Base-by-base conservation (phyloP, 179 eudicot genomes). In the Beta macrorhiza region DNA sequence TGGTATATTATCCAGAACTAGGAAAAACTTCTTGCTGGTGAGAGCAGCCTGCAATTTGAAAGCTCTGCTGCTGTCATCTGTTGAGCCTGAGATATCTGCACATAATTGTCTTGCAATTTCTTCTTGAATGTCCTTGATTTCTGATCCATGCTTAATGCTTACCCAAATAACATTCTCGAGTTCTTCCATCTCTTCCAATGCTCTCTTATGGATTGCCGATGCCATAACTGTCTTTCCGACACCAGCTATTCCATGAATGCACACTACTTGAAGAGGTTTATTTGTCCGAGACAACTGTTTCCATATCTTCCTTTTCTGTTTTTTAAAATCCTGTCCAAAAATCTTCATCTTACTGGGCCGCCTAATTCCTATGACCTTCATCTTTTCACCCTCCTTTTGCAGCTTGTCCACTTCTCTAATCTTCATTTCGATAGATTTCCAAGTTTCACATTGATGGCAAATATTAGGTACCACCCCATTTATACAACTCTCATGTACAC, bases 141-240 rank as follows among this genome's bases (percentile, higher is more conserved):
- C 81, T 16, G 80, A 86, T 15, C 79, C 83, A 72, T 81, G 62
- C 72, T 82, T 81, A 11, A 84, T 82, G 37, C 52, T 81, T 47
- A 88, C 87, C 92, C 92, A 90, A 32, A 84, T 71, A 19, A 88
- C 87, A 16, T 52, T 73, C 77, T 86, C 90, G 59, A 85, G 84
- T 19, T 65, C 71, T 29, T 42, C 37, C 11, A 82, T 22, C 55
- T 88, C 84, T 0, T 37, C 76, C 22, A 90, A 80, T 8, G 82
- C 86, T 65, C 70, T 47, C 75, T 90, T 86, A 74, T 90, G 87
- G 47, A 90, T 74, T 9, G 67, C 81, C 64, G 74, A 79, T 57
- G 86, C 88, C 37, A 90, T 70, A 5, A 83, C 82, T 6, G 91
- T 88, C 83, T 90, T 90, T 6, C 92, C 92, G 11, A 90, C 88